Evolutionary conservation across 1,284 basidiomycete species (phyloP).

Genomic region (Schizopora paradoxa): DNA sequence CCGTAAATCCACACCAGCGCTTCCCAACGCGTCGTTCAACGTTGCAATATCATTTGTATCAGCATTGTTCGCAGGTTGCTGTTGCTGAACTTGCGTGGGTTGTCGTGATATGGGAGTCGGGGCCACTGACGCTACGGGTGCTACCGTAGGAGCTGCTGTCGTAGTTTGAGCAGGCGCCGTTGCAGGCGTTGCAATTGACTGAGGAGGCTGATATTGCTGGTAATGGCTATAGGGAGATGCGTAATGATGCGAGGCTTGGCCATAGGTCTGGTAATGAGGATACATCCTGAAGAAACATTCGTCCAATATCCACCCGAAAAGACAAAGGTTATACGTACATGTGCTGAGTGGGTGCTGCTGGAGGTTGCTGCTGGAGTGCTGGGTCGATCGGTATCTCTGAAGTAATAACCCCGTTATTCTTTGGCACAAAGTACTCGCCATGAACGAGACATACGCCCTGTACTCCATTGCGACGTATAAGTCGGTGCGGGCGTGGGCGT

Average conservation of each 20-base stretch:
- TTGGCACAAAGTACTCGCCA: slow-evolving; percentile 17
- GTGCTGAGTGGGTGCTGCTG: slow-evolving; percentile 31
- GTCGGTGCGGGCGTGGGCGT: slow-evolving; percentile 24
- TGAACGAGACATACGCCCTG: slow-evolving; percentile 13
- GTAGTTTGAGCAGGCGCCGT: slow-evolving; percentile 23
- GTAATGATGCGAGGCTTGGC: slow-evolving; percentile 43
- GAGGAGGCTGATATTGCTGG: slow-evolving; percentile 39
- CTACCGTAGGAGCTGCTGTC: slow-evolving; percentile 21
- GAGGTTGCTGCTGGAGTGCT: slow-evolving; percentile 55
- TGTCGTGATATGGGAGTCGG: slow-evolving; percentile 13
- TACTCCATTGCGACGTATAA: slow-evolving; percentile 38
- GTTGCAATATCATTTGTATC: slow-evolving; percentile 66
- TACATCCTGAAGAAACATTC: slow-evolving; percentile 34
- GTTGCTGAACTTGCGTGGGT: slow-evolving; percentile 17
- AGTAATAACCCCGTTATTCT: background rate
- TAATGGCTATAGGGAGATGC: slow-evolving; percentile 48
- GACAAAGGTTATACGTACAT: slow-evolving; percentile 31
- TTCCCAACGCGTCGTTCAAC: slow-evolving; percentile 75
- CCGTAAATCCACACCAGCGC: slow-evolving; percentile 75
- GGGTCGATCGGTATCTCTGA: slow-evolving; percentile 65
- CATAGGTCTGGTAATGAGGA: slow-evolving; percentile 38
- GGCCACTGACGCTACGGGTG: slow-evolving; percentile 13
- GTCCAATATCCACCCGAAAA: slow-evolving; percentile 10
- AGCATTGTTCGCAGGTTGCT: slow-evolving; percentile 26
- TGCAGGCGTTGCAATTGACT: slow-evolving; percentile 27